A percentile compares a stretch with the other conserved stretches of the same genome.
Evolutionary conservation across 148 eudicot genomes (phyloP).

Genomic region (Fagopyrum homotropicum): DNA sequence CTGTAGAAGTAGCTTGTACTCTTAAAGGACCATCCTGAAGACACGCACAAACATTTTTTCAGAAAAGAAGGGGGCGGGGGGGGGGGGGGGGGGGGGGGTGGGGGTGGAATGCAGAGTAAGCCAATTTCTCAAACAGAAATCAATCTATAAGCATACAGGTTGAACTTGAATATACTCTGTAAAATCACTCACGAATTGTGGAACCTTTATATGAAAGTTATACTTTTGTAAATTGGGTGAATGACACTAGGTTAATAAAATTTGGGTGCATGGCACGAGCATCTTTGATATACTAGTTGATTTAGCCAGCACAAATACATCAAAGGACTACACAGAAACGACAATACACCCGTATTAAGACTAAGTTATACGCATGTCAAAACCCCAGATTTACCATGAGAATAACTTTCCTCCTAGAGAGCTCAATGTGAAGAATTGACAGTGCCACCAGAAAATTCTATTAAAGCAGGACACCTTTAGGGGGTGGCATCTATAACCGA

Average conservation of each 20-base stretch:
- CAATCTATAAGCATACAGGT: neutral
- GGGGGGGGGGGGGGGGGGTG: too few relatives aligned
- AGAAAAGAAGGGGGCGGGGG: neutral
- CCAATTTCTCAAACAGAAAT: too few relatives aligned
- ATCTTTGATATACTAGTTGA: neutral
- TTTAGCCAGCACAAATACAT: neutral
- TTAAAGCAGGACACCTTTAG: neutral
- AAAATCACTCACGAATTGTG: neutral
- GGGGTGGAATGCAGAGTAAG: too few relatives aligned
- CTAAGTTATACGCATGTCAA: neutral
- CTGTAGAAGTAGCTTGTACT: constrained; percentile 81
- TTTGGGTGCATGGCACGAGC: too few relatives aligned
- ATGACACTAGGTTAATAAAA: neutral
- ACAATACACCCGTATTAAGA: too few relatives aligned
- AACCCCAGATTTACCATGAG: neutral
- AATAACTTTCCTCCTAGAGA: neutral
- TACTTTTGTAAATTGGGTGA: neutral
- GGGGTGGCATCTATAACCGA: neutral
- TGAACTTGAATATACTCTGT: neutral
- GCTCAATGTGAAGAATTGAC: neutral
- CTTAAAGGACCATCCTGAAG: constrained; percentile 92
- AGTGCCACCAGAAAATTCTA: neutral
- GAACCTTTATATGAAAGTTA: neutral
- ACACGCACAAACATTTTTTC: neutral
- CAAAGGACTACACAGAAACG: neutral